Conservation (phyloP, 768 basidiomycete genomes). For the Hygrophorus pudorinus region DNA sequence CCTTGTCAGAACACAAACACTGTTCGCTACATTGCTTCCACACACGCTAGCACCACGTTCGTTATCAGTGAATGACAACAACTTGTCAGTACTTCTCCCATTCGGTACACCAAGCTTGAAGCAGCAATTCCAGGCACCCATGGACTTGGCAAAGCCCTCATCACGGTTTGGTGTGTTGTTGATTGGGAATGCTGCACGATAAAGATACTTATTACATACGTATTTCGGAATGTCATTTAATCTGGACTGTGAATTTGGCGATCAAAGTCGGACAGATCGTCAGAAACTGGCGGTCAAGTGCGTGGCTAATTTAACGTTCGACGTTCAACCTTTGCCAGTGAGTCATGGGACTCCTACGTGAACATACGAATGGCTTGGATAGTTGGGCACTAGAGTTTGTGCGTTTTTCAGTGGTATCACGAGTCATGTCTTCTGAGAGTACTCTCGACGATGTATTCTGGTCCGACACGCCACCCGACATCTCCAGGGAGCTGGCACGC, state of each 20-base stretch:
- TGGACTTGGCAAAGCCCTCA: slow-evolving; percentile 61
- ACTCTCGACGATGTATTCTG: too few relatives aligned
- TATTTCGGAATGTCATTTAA: background rate
- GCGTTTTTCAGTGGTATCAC: too few relatives aligned
- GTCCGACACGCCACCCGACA: background rate
- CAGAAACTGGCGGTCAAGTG: too few relatives aligned
- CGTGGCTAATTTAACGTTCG: too few relatives aligned
- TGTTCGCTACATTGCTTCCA: slow-evolving; percentile 53
- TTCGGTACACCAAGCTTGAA: slow-evolving; percentile 44
- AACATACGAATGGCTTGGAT: too few relatives aligned
- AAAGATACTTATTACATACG: background rate
- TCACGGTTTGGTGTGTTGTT: slow-evolving; percentile 69
- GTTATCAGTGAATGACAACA: slow-evolving; percentile 1
- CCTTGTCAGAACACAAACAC: slow-evolving; percentile 47
- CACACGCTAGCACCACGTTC: slow-evolving; percentile 17
- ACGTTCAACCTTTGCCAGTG: too few relatives aligned
- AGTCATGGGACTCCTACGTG: too few relatives aligned
- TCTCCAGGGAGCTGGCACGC: background rate
- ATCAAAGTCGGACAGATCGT: too few relatives aligned
- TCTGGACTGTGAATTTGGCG: slow-evolving; percentile 10
- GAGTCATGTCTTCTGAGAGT: too few relatives aligned
- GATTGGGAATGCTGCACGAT: slow-evolving; percentile 32
- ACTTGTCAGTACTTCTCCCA: slow-evolving; percentile 28
- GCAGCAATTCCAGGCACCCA: slow-evolving; percentile 44
- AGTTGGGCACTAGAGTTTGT: too few relatives aligned